Conservation (phyloP, 225 moss, liverwort and hornwort species). For the Anthoceros angustus region DNA sequence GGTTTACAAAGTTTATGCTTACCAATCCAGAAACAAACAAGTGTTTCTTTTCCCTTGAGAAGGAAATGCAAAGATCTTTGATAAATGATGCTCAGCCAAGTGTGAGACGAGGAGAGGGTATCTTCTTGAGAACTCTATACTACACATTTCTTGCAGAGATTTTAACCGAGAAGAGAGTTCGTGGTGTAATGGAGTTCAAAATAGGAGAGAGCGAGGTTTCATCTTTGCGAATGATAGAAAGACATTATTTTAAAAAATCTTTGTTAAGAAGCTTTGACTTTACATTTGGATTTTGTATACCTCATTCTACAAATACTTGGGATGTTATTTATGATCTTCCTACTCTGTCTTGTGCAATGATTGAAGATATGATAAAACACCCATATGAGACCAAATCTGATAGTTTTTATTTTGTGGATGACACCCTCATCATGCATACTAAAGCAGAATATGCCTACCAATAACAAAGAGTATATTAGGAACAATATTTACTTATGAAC, state of each 20-base stretch:
- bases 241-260: not conserved
- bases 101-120: not conserved
- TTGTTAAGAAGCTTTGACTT: not conserved
- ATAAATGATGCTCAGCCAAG: not conserved
- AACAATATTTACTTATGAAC: no score
- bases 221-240: not conserved
- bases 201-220: not conserved
- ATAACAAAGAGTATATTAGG: not conserved
- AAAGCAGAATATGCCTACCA: not conserved
- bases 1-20: not conserved
- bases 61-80: not conserved
- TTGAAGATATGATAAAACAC: not conserved
- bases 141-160: not conserved
- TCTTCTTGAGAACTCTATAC: not conserved
- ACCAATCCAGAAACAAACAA: not conserved
- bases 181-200: not conserved
- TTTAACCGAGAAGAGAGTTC: not conserved
- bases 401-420: not conserved
- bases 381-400: not conserved
- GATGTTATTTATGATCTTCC: not conserved
- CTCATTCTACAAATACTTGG: not conserved
- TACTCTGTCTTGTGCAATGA: not conserved
- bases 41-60: not conserved
- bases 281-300: not conserved
- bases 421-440: not conserved